Evolutionary conservation across 1,284 basidiomycete genomes (phyloP).

Genomic region (Rhizoctonia solani): DNA sequence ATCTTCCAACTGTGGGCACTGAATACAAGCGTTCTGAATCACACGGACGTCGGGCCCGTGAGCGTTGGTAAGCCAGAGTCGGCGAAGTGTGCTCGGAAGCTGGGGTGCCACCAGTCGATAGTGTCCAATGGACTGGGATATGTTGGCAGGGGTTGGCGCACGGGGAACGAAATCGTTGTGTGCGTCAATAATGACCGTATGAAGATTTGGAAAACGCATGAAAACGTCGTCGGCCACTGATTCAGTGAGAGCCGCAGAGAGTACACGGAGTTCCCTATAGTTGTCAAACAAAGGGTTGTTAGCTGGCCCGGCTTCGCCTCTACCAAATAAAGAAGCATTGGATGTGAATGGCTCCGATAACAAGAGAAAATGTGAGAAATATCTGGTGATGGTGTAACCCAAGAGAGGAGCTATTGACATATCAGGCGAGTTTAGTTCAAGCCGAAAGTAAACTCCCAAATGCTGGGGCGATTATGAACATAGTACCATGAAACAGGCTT

Average conservation of each 20-base stretch:
- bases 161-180: conserved; percentile 22
- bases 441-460: too few relatives aligned
- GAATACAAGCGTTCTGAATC: background rate
- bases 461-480: too few relatives aligned
- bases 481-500: too few relatives aligned
- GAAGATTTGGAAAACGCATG: conserved; percentile 11
- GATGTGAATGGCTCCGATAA: too few relatives aligned
- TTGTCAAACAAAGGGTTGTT: too few relatives aligned
- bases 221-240: background rate
- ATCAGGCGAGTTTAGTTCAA: too few relatives aligned
- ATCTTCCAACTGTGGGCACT: conserved; percentile 15
- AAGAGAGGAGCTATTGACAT: too few relatives aligned
- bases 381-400: too few relatives aligned
- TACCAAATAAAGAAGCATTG: background rate
- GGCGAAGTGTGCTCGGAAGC: conserved; percentile 13
- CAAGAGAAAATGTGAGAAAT: too few relatives aligned
- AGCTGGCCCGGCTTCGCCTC: background rate
- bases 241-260: conserved; percentile 2
- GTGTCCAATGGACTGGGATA: background rate
- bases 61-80: conserved; percentile 9
- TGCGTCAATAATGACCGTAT: conserved; percentile 21
- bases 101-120: conserved; percentile 15
- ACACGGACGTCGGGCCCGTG: conserved; percentile 26
- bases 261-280: conserved; percentile 12
- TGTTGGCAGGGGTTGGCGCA: background rate